Evolutionary conservation across 306 rosid genomes (phyloP), one percentile per base, ranked within the genome.

Genomic region (Elaeagnus macrophylla): DNA sequence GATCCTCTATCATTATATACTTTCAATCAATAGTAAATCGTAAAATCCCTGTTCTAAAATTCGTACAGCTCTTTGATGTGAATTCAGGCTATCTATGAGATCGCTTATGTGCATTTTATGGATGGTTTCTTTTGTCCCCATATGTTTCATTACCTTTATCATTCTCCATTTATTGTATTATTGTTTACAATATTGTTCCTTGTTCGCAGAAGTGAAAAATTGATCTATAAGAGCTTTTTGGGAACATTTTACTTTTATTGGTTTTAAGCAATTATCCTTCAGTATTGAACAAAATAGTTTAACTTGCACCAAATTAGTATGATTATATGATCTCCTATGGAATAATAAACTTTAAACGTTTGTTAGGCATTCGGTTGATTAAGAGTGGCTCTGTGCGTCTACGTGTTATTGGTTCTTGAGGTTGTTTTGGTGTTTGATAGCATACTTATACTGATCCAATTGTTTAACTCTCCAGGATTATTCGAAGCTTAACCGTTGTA

Each of bases 401-500:
- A 13, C 15, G 10, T 16, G 37, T 48, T 15, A 12, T 16, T 19
- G n/a, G 10, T 49, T 49, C 1, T 16, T 47, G 48, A 40, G 12
- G 10, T 38, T 13, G 37, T 10, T 39, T 47, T 9, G n/a, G 8
- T 16, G 36, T 53, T 50, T 55, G 53, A 41, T 47, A n/a, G 54
- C 62, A 49, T 51, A 39, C 56, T 5, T 3, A 51, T 49, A 11
- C 46, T 38, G 38, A 70, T 48, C 14, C 36, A 60, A 18, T 32
- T 67, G 35, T 54, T 58, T 12, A 49, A 14, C 35, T 7, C 40
- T 37, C 67, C 75, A 90, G 97, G 97, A 90, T 67, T 6, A 53
- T 48, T 90, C 82, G 47, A 90, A 90, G 65, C 88, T 76, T 16
- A 86, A 90, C 73, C 95, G 95, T 0, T 86, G 83, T 54, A 69